Evolutionary conservation across 345 rosid species (phyloP).

Genomic region (Toxicodendron radicans): DNA sequence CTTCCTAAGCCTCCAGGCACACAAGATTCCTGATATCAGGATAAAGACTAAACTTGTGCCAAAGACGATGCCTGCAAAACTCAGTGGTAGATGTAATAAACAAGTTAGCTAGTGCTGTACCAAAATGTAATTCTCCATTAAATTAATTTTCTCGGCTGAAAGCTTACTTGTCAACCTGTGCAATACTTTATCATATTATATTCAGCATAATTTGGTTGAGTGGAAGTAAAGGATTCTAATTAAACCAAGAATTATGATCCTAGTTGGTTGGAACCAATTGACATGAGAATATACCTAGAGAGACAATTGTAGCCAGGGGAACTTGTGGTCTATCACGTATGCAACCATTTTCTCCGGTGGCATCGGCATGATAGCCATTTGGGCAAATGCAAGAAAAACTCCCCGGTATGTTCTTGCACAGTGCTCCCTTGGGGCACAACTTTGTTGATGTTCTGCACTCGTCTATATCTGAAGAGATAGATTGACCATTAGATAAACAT

Average conservation of each 20-base stretch:
- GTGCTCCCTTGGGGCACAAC: background rate
- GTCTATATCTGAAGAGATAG: slow-evolving; percentile 9
- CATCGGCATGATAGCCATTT: slow-evolving; percentile 5
- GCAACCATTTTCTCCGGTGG: slow-evolving; percentile 13
- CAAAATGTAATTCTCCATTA: too few relatives aligned
- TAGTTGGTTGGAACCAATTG: background rate
- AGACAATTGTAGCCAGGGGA: background rate
- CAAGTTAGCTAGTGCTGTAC: too few relatives aligned
- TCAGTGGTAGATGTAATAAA: background rate
- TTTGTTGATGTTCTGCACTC: slow-evolving; percentile 7
- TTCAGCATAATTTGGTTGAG: too few relatives aligned
- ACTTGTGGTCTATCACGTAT: background rate
- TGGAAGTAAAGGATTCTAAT: too few relatives aligned
- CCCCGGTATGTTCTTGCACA: slow-evolving; percentile 16
- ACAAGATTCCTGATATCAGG: slow-evolving; percentile 1
- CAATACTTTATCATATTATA: too few relatives aligned
- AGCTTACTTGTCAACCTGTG: too few relatives aligned
- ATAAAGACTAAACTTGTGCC: slow-evolving; percentile 6
- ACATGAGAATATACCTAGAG: background rate
- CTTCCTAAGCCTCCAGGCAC: slow-evolving; percentile 10
- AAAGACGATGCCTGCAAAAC: slow-evolving; percentile 6
- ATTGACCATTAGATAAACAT: too few relatives aligned
- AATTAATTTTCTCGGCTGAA: too few relatives aligned
- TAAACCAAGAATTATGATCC: too few relatives aligned
- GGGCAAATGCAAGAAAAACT: slow-evolving; percentile 21